These are phyloP conservation scores for Lentinula aciculospora DNA, from an alignment of 768 basidiomycete species.

Conservation along the genomic window DNA sequence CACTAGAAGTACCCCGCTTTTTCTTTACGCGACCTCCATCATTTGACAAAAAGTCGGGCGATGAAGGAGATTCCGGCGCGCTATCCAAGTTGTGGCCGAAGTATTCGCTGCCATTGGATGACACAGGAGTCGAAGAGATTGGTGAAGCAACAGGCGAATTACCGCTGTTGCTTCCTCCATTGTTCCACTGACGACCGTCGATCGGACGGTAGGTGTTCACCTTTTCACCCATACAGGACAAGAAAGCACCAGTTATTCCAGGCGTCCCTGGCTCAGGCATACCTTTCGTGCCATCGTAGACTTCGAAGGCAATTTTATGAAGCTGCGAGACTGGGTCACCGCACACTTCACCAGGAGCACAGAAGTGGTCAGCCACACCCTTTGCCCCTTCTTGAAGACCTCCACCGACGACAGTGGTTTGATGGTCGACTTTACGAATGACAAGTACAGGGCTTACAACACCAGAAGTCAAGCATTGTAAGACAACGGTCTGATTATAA, in stretches of 20 bases:
- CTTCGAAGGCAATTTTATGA: constrained; percentile 94
- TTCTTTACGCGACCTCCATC: constrained; percentile 85
- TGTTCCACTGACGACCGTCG: constrained; percentile 78
- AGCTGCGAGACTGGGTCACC: constrained; percentile 94
- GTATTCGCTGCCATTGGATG: constrained; percentile 56
- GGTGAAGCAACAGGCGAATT: constrained; percentile 64
- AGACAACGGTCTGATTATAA: constrained; percentile 94
- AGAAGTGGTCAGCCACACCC: constrained; percentile 78
- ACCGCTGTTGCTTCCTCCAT: constrained; percentile 31
- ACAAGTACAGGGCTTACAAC: constrained; percentile 91
- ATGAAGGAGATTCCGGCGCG: constrained; percentile 59
- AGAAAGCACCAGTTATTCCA: constrained; percentile 74
- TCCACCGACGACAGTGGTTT: constrained; percentile 85
- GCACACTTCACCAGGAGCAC: constrained; percentile 78
- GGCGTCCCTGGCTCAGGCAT: constrained; percentile 74
- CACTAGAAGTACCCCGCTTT: constrained; percentile 74
- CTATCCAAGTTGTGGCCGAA: constrained; percentile 57
- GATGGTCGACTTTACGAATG: constrained; percentile 90
- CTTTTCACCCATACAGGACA: constrained; percentile 91
- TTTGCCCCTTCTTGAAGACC: constrained; percentile 87
- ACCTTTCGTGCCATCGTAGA: constrained; percentile 66
- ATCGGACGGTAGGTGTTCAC: constrained; percentile 86
- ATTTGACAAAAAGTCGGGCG: constrained; percentile 65
- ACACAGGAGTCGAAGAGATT: constrained; percentile 55
- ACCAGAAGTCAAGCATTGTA: constrained; percentile 92